These are phyloP conservation scores for Apiospora kogelbergensis DNA, from an alignment of 2,329 filamentous ascomycete genomes.

Conservation along the genomic window DNA sequence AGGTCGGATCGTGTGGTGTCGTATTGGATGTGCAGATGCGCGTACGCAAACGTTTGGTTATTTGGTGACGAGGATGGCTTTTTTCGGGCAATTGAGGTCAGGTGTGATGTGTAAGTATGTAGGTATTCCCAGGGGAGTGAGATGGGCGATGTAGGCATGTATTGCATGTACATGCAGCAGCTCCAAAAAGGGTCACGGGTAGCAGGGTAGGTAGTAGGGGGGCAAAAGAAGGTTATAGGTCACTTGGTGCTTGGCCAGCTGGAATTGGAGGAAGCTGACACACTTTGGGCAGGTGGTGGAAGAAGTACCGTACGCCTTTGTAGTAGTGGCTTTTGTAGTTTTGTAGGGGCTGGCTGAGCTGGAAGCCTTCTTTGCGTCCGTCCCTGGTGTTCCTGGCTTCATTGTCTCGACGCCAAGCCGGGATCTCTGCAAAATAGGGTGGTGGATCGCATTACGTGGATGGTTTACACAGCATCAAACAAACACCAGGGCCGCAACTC, in stretches of 20 bases:
- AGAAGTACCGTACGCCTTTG: not conserved
- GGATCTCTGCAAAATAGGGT: not conserved
- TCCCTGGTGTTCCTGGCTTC: not conserved
- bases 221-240: not conserved
- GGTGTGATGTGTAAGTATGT: not conserved
- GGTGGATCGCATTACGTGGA: not conserved
- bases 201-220: not conserved
- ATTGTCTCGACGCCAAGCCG: not conserved
- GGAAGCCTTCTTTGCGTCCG: not conserved
- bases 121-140: not conserved
- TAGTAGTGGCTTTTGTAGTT: not conserved
- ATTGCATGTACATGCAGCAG: not conserved
- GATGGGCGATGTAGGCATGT: not conserved
- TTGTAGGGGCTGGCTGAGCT: not conserved
- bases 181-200: constrained; percentile 1
- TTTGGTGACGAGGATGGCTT: not conserved
- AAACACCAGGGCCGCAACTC: not conserved
- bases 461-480: not conserved
- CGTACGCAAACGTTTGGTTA: constrained; percentile 3
- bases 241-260: not conserved
- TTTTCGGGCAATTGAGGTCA: not conserved
- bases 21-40: constrained; percentile 2
- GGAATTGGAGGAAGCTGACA: not conserved
- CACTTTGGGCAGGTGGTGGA: constrained; percentile 3
- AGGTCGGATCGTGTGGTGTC: constrained; percentile 6